Evolutionary conservation across 345 rosid species (phyloP), one percentile per base, ranked within the genome.

Genomic region (Draba incana): DNA sequence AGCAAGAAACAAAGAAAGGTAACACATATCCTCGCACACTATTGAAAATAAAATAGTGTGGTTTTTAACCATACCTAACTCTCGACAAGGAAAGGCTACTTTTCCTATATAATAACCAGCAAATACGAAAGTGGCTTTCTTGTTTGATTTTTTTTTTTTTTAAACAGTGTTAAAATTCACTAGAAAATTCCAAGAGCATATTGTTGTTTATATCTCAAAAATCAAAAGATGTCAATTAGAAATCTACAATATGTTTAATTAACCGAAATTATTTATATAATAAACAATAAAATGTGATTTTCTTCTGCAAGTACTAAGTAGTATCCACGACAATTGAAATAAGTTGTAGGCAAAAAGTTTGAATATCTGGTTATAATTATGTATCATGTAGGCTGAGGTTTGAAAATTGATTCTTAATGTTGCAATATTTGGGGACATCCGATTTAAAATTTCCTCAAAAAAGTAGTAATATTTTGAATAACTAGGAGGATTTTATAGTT

Each of bases 1-100:
- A 58, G 45, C 25, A 7, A 56, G 48, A 3, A 55, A 57, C 9
- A 57, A 46, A 68, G 20, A 57, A 68, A 68, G 8, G 14, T 3
- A 58, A 69, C 45, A 51, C 68, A 69, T 41, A 24, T 48, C 20
- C 20, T 20, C 1, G 28, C 54, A 9, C 67, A 59, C 12, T 61
- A 6, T 28, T 59, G 38, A 50, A 69, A 48, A 28, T 37, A 5
- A 20, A 46, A 14, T 31, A 25, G 48, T 54, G 57, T 35, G 48
- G 66, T 23, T 23, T 63, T 63, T 2, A 15, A 64, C 27, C 76
- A 38, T 64, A 30, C 65, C 70, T 64, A 72, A 72, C 58, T 47
- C n/a, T 72, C 48, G 59, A 72, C 76, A 72, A 64, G 57, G 12
- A 71, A 71, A 71, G 52, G 16, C 43, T 52, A 64, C 52, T 64